Evolutionary conservation across 1,139 yeast species (phyloP).

Genomic region (Geotrichum phurueaensis): DNA sequence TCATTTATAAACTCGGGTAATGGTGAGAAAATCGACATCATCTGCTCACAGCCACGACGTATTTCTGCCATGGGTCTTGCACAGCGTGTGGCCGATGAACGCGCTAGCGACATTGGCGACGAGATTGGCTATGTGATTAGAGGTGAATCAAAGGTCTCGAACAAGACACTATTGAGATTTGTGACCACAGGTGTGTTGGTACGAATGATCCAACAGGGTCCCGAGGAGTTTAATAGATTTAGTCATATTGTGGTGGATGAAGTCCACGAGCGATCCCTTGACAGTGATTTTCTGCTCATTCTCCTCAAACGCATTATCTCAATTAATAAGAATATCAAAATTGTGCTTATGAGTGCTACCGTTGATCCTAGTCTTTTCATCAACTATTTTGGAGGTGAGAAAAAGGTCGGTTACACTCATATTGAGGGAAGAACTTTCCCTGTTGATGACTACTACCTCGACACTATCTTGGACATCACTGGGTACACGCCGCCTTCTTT

Average conservation of each 20-base stretch:
- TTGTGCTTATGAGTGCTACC: constrained; percentile 92
- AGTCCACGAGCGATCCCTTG: constrained; percentile 92
- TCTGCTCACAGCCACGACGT: constrained; percentile 94
- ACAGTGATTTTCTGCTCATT: constrained; percentile 78
- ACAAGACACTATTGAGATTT: constrained; percentile 66
- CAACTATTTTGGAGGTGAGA: constrained; percentile 47
- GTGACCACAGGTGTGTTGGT: constrained; percentile 90
- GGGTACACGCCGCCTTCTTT: constrained; percentile 33
- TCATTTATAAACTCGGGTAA: constrained; percentile 36
- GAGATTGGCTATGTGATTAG: constrained; percentile 87
- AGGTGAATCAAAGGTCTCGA: constrained; percentile 71
- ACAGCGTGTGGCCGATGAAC: constrained; percentile 82
- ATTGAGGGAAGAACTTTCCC: constrained; percentile 94
- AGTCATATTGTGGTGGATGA: constrained; percentile 82
- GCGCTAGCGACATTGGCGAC: constrained; percentile 59
- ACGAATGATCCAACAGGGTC: constrained; percentile 62
- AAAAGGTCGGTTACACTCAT: constrained; percentile 43
- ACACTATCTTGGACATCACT: constrained; percentile 50
- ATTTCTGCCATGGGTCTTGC: constrained; percentile 94
- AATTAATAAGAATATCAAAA: constrained; percentile 44
- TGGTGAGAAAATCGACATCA: constrained; percentile 50
- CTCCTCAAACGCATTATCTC: constrained; percentile 55
- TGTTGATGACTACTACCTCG: constrained; percentile 67
- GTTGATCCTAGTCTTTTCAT: constrained; percentile 68
- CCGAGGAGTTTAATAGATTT: constrained; percentile 44